Percentiles rank a stretch among this genome's conserved stretches.
Evolutionary conservation across 768 basidiomycete genomes (phyloP).

Genomic region (Hypholoma sublateritium): DNA sequence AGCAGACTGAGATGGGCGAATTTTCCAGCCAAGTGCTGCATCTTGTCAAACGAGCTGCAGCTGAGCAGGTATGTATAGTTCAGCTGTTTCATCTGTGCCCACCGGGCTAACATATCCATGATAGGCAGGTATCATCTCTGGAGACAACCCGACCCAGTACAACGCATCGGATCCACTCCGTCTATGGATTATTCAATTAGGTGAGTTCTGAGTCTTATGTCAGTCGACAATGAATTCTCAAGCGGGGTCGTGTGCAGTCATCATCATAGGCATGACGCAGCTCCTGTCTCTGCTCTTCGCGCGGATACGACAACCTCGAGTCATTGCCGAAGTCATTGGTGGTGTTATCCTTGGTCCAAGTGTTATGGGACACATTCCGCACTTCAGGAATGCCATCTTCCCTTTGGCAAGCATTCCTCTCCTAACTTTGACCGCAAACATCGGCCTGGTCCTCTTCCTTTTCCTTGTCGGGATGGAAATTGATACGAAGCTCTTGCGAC

Average conservation of each 20-base stretch:
- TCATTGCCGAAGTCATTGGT: constrained; percentile 90
- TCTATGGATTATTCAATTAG: constrained; percentile 76
- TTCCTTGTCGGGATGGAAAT: constrained; percentile 88
- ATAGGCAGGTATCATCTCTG: constrained; percentile 77
- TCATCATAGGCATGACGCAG: constrained; percentile 82
- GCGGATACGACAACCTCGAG: constrained; percentile 81
- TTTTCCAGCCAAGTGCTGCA: constrained; percentile 35
- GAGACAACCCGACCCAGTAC: constrained; percentile 66
- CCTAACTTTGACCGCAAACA: constrained; percentile 71
- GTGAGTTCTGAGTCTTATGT: constrained; percentile 38
- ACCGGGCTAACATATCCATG: neutral
- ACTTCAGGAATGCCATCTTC: constrained; percentile 65
- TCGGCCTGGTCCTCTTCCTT: constrained; percentile 76
- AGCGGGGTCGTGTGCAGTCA: constrained; percentile 39
- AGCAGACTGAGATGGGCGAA: constrained; percentile 41
- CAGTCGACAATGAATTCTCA: no score
- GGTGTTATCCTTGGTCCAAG: constrained; percentile 84
- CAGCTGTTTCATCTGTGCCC: neutral
- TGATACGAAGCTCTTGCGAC: constrained; percentile 66
- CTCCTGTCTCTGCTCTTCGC: constrained; percentile 63
- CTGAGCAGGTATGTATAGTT: constrained; percentile 41
- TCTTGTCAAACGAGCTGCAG: constrained; percentile 44
- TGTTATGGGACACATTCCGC: constrained; percentile 78
- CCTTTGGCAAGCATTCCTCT: constrained; percentile 50
- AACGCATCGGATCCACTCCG: constrained; percentile 66